A percentile compares a stretch with the other conserved stretches of the same genome.
Conservation (phyloP, 768 basidiomycete species). For the Rossbeevera mucosa region DNA sequence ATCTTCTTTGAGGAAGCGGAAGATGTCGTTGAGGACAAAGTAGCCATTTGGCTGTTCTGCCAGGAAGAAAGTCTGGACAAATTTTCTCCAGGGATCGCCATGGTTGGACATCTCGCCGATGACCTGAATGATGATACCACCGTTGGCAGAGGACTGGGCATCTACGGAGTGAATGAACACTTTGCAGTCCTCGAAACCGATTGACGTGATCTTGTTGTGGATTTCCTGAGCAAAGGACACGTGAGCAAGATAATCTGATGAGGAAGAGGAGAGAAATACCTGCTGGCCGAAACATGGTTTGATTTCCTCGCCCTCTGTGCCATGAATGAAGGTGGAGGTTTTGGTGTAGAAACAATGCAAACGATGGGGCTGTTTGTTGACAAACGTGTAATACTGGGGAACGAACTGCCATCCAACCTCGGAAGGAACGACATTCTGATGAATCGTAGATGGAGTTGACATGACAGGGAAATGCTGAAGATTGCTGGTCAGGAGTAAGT, state of each 20-base stretch:
- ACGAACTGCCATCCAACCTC: slow-evolving; percentile 99
- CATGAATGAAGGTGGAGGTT: slow-evolving; percentile 94
- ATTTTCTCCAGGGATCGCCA: slow-evolving; percentile 91
- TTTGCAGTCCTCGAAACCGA: slow-evolving; percentile 95
- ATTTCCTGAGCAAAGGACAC: slow-evolving; percentile 65
- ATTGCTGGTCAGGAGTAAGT: background rate
- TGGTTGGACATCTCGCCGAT: slow-evolving; percentile 98
- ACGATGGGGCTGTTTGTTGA: slow-evolving; percentile 95
- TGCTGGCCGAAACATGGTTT: slow-evolving; percentile 90
- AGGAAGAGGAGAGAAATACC: slow-evolving; percentile 43
- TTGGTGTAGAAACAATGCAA: slow-evolving; percentile 99
- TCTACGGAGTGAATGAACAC: slow-evolving; percentile 99
- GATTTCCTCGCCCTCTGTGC: slow-evolving; percentile 92
- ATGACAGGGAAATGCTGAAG: slow-evolving; percentile 33
- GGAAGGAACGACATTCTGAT: slow-evolving; percentile 74
- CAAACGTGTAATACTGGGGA: slow-evolving; percentile 98
- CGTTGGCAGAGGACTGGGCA: slow-evolving; percentile 89
- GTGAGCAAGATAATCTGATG: slow-evolving; percentile 4
- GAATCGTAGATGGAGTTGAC: slow-evolving; percentile 42
- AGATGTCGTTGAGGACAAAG: slow-evolving; percentile 99
- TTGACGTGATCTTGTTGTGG: slow-evolving; percentile 89
- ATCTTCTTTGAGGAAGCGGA: slow-evolving; percentile 98
- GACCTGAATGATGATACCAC: slow-evolving; percentile 98
- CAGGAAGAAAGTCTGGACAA: slow-evolving; percentile 99
- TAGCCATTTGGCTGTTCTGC: slow-evolving; percentile 99